Evolutionary conservation across 306 rosid genomes (phyloP), one percentile per base, ranked within the genome.

Genomic region (Arachis hypogaea): DNA sequence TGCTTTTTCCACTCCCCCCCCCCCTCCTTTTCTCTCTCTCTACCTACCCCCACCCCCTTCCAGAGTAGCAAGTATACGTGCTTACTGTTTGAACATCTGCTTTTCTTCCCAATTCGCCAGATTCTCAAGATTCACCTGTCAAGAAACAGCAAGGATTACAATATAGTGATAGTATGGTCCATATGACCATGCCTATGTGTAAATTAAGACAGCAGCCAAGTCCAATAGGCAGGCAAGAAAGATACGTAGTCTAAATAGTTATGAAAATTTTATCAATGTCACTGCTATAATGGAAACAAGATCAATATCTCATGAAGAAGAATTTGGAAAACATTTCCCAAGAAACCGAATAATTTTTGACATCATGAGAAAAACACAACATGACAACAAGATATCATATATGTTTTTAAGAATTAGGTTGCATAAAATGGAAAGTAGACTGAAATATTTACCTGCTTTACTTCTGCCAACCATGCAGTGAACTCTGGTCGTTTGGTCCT

Each of bases 401-500:
- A 66, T 14, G 29, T 38, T 67, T 67, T 30, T 36, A 18, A 52
- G 66, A 45, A 29, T 36, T 18, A 59, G 63, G 45, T 71, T 54
- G 58, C 58, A 46, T 22, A 46, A 47, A 28, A 61, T 50, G 59
- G 33, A 77, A 12, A 84, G 29, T 45, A 75, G 49, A 50, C 44
- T 30, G 68, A 71, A 84, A 75, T 36, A 63, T 59, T 68, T 64
- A 94, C 99, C 95, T 88, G 88, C 81, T 92, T 94, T 7, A 94
- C 91, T 87, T 94, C 99, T 18, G 85, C 76, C 81, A 94, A 85
- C 99, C 97, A 94, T 42, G 99, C 99, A 80, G 97, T 92, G 84
- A 94, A 94, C 80, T 94, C 96, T 7, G 97, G 99, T 63, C 99
- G 91, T 73, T 94, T 94, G 77, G 63, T 94, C 99, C 99, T 94